Conservation (phyloP, 305 asterid species). For the Andrographis paniculata region DNA sequence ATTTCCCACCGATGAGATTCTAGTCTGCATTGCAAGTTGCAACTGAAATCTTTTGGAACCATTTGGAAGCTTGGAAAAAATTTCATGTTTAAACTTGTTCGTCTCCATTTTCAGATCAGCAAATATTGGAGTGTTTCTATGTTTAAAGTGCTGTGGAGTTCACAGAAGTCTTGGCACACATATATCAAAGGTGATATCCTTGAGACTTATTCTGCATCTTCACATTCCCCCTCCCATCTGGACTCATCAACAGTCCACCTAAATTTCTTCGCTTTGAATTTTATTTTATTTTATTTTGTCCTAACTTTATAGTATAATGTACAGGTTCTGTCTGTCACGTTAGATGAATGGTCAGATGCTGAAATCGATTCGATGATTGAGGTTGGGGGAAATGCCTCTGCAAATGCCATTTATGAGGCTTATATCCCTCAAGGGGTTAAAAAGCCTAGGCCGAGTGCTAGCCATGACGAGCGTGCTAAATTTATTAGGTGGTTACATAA, state of each 20-base stretch:
- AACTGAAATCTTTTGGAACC: not conserved
- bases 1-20: not conserved
- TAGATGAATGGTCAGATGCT: slow-evolving; percentile 97
- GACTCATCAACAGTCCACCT: too few relatives aligned
- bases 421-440: slow-evolving; percentile 72
- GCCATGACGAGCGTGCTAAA: slow-evolving; percentile 64
- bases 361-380: slow-evolving; percentile 84
- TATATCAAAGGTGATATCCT: slow-evolving; percentile 68
- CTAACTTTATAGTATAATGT: slow-evolving; percentile 2
- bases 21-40: not conserved
- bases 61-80: slow-evolving; percentile 9
- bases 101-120: slow-evolving; percentile 51
- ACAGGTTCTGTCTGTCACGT: slow-evolving; percentile 89
- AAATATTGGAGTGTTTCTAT: slow-evolving; percentile 89
- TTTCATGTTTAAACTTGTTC: slow-evolving; percentile 2
- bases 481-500: slow-evolving; percentile 50
- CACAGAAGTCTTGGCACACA: slow-evolving; percentile 96
- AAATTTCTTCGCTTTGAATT: not conserved
- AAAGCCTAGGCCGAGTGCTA: slow-evolving; percentile 78
- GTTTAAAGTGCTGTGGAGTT: slow-evolving; percentile 92
- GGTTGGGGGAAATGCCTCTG: slow-evolving; percentile 89
- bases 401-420: slow-evolving; percentile 97
- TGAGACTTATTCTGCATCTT: slow-evolving; percentile 1
- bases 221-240: not conserved
- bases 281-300: not conserved